Percentiles rank a stretch among this genome's conserved stretches.
phyloP scores from a whole-genome alignment of 441 rosid genomes.

The Gossypium schwendimanii region DNA sequence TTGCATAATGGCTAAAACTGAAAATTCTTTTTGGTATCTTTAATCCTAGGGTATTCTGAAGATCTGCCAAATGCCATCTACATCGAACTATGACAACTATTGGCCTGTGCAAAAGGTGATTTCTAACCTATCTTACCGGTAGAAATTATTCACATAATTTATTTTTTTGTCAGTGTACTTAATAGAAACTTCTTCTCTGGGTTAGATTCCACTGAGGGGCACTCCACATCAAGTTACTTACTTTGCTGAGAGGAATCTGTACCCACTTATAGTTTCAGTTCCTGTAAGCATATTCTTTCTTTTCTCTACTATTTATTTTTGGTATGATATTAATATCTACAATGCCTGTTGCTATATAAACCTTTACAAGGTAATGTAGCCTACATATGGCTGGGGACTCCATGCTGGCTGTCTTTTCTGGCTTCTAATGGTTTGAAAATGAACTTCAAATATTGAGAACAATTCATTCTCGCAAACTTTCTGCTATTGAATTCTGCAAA shows the following conservation, averaged over 20 bases:
- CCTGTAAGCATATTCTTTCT: slow-evolving; percentile 52
- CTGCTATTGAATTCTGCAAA: background rate
- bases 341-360: background rate
- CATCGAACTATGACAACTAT: slow-evolving; percentile 81
- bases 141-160: background rate
- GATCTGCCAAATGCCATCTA: slow-evolving; percentile 87
- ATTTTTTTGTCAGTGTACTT: slow-evolving; percentile 18
- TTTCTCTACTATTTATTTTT: slow-evolving; percentile 5
- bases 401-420: background rate
- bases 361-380: background rate
- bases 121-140: background rate
- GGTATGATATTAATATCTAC: background rate
- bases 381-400: background rate
- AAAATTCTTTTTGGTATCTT: slow-evolving; percentile 19
- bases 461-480: background rate
- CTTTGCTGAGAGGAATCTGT: slow-evolving; percentile 83
- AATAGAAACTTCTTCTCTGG: slow-evolving; percentile 19
- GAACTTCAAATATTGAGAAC: background rate
- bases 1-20: slow-evolving; percentile 7
- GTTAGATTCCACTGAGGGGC: slow-evolving; percentile 83
- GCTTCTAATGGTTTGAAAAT: background rate
- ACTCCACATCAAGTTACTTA: slow-evolving; percentile 99
- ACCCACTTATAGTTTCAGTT: slow-evolving; percentile 83
- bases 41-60: slow-evolving; percentile 70
- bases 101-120: slow-evolving; percentile 96